These are phyloP conservation scores for Acephala macrosclerotiorum DNA, from an alignment of 2,329 filamentous ascomycete species.

Conservation along the genomic window DNA sequence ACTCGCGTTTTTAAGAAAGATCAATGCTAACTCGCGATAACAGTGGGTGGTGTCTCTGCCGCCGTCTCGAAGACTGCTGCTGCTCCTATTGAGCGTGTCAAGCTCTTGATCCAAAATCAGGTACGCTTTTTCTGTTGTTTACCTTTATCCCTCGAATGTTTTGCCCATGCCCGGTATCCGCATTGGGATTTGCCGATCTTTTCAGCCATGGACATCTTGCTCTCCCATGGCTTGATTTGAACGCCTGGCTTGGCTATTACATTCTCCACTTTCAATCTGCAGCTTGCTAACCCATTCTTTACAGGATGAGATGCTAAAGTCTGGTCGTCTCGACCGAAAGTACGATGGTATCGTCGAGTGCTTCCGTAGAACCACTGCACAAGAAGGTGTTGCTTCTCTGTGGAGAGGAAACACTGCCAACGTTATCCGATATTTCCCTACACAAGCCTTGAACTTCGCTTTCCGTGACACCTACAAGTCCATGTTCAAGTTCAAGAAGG, in stretches of 20 bases:
- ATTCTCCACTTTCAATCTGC: not conserved
- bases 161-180: slow-evolving; percentile 25
- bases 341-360: slow-evolving; percentile 94
- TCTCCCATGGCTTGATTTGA: not conserved
- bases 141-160: slow-evolving; percentile 9
- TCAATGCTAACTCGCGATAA: slow-evolving; percentile 45
- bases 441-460: slow-evolving; percentile 99
- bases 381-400: slow-evolving; percentile 93
- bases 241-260: not conserved
- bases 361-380: slow-evolving; percentile 88
- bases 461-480: slow-evolving; percentile 99
- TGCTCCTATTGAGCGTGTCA: slow-evolving; percentile 99
- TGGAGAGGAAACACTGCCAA: slow-evolving; percentile 99
- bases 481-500: slow-evolving; percentile 99
- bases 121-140: slow-evolving; percentile 61
- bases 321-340: slow-evolving; percentile 96
- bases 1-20: slow-evolving; percentile 14
- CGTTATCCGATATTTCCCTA: slow-evolving; percentile 99
- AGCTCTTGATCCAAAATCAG: slow-evolving; percentile 99
- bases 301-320: slow-evolving; percentile 99
- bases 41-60: slow-evolving; percentile 99
- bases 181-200: slow-evolving; percentile 31
- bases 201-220: not conserved
- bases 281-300: slow-evolving; percentile 30
- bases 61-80: slow-evolving; percentile 99